Evolutionary conservation across 768 basidiomycete species (phyloP).

Genomic region (Panaeolus cyanescens): DNA sequence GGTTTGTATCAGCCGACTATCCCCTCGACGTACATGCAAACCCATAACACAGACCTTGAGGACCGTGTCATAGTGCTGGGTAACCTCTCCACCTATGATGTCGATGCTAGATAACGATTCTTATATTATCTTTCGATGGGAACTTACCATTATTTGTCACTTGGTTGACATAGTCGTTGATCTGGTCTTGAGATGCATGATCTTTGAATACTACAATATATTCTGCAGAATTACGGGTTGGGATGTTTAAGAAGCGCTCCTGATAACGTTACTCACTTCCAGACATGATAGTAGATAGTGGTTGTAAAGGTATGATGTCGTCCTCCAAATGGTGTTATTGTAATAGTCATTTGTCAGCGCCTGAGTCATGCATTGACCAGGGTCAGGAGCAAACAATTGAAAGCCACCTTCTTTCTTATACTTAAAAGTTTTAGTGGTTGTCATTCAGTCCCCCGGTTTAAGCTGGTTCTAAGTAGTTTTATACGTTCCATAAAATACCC

Average conservation of each 20-base stretch:
- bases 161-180: constrained; percentile 40
- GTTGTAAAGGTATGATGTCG: too few species aligned
- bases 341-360: not conserved
- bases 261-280: not conserved
- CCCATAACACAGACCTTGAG: constrained; percentile 33
- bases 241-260: not conserved
- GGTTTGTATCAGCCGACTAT: not conserved
- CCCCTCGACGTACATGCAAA: not conserved
- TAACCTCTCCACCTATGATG: constrained; percentile 44
- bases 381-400: not conserved
- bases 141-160: constrained; percentile 40
- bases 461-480: not conserved
- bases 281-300: not conserved
- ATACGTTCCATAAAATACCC: not conserved
- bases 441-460: not conserved
- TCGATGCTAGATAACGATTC: constrained; percentile 5
- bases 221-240: constrained; percentile 35
- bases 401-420: not conserved
- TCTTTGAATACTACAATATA: constrained; percentile 62
- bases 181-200: constrained; percentile 35
- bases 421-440: not conserved
- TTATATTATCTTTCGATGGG: too few species aligned
- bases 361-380: not conserved
- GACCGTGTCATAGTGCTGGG: constrained; percentile 34
- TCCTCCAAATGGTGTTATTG: not conserved